Evolutionary conservation across 2,329 filamentous ascomycete genomes (phyloP).

Genomic region (Epichloe coenophiala): DNA sequence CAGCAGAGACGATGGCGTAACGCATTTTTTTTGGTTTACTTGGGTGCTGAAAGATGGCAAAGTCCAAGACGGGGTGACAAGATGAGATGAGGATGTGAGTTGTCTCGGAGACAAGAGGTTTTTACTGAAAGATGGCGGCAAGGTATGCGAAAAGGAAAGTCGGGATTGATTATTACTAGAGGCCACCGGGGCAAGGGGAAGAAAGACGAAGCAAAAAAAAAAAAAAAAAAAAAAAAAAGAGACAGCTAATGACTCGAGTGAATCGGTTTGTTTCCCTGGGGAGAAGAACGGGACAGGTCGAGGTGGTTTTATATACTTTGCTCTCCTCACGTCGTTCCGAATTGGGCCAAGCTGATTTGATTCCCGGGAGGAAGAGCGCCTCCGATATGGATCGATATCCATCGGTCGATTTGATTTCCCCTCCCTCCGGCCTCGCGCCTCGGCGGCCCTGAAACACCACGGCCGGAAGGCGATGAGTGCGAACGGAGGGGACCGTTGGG

Average conservation of each 20-base stretch:
- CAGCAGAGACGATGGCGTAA: constrained; percentile 14
- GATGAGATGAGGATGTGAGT: no score
- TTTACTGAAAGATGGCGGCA: not conserved
- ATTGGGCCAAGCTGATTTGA: no score
- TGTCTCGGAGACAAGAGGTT: no score
- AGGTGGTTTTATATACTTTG: not conserved
- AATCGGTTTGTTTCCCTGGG: no score
- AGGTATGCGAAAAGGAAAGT: not conserved
- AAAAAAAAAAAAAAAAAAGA: not conserved
- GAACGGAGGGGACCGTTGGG: not conserved
- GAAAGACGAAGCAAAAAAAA: not conserved
- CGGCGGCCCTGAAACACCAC: not conserved
- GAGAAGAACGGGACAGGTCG: not conserved
- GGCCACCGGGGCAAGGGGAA: not conserved
- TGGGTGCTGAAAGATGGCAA: no score
- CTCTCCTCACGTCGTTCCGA: no score
- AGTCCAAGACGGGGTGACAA: no score
- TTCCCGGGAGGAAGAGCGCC: no score
- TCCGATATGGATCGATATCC: no score
- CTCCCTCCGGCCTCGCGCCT: not conserved
- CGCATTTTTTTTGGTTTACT: constrained; percentile 13
- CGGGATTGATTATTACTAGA: not conserved
- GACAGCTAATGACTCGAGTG: not conserved
- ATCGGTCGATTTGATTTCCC: not conserved
- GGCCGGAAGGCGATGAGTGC: not conserved